Percentiles rank a stretch among this genome's conserved stretches.
Evolutionary conservation across 1,284 basidiomycete genomes (phyloP).

Genomic region (Ustilago esculenta): DNA sequence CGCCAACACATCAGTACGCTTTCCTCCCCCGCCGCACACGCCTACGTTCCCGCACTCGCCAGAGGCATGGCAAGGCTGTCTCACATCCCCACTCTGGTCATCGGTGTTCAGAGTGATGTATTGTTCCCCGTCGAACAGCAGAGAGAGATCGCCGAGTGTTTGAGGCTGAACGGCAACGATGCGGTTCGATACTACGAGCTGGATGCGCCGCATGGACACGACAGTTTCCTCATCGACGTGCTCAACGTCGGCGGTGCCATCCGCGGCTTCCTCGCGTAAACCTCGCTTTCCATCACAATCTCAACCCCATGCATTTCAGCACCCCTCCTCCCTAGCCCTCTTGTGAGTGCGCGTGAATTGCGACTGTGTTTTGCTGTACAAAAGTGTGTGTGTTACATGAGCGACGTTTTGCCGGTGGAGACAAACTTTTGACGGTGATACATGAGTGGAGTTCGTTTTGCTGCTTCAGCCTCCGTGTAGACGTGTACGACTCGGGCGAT

Average conservation of each 20-base stretch:
- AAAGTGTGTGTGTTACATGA: background rate
- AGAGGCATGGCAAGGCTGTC: conserved; percentile 81
- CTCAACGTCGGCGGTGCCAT: conserved; percentile 82
- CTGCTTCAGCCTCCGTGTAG: background rate
- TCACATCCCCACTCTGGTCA: conserved; percentile 82
- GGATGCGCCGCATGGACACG: conserved; percentile 93
- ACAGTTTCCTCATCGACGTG: conserved; percentile 90
- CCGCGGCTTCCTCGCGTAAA: conserved; percentile 75
- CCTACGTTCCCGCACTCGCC: conserved; percentile 83
- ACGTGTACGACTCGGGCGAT: conserved; percentile 31
- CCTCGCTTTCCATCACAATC: too few species aligned
- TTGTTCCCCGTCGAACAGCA: conserved; percentile 98
- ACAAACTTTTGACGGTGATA: conserved; percentile 33
- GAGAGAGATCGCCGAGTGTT: conserved; percentile 89
- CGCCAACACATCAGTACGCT: conserved; percentile 72
- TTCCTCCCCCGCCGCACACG: conserved; percentile 69
- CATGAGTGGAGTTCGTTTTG: conserved; percentile 10
- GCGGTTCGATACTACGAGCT: conserved; percentile 95
- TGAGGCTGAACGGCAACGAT: conserved; percentile 81
- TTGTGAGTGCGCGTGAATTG: background rate
- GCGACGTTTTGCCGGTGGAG: background rate
- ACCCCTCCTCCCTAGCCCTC: too few species aligned
- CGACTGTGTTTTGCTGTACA: background rate
- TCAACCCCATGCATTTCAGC: too few species aligned
- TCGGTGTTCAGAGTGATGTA: conserved; percentile 96